A percentile compares a stretch with the other conserved stretches of the same genome.
Evolutionary conservation across 768 basidiomycete species (phyloP).

Genomic region (Suillus clintonianus): DNA sequence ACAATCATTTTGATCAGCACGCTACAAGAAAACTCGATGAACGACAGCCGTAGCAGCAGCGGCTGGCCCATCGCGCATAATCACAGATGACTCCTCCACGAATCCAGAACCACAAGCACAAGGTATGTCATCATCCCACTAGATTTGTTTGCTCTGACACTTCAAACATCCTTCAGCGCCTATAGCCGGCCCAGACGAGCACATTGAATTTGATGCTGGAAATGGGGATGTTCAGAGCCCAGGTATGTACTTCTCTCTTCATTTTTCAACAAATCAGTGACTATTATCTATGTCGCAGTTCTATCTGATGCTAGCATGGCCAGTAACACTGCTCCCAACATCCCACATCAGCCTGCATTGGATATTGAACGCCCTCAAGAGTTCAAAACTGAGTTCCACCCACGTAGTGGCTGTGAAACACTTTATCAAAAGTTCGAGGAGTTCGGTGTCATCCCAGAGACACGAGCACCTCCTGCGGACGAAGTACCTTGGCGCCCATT

Average conservation of each 20-base stretch:
- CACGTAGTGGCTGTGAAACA: constrained; percentile 10
- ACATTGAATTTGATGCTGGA: not conserved
- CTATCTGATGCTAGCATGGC: not conserved
- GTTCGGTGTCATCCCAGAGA: constrained; percentile 1
- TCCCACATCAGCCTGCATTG: not conserved
- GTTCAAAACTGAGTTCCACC: constrained; percentile 30
- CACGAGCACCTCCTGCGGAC: not conserved
- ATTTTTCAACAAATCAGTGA: not conserved
- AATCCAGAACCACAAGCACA: not conserved
- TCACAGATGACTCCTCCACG: not conserved
- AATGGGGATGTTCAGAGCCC: not conserved
- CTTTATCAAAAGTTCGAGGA: constrained; percentile 17
- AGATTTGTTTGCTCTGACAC: not conserved
- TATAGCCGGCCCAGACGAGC: not conserved
- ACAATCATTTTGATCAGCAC: not conserved
- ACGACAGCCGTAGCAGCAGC: not conserved
- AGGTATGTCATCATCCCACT: not conserved
- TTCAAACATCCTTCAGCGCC: not conserved
- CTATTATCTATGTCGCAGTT: not conserved
- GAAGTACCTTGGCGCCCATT: not conserved
- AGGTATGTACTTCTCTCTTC: not conserved
- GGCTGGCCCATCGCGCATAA: not conserved
- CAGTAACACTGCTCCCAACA: not conserved
- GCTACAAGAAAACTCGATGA: not conserved
- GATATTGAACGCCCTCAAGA: not conserved